Percentiles rank a stretch among this genome's conserved stretches.
These are phyloP conservation scores for Cryptosporidium bovis DNA, from an alignment of 169 alveolate genomes.

Conservation along the genomic window DNA sequence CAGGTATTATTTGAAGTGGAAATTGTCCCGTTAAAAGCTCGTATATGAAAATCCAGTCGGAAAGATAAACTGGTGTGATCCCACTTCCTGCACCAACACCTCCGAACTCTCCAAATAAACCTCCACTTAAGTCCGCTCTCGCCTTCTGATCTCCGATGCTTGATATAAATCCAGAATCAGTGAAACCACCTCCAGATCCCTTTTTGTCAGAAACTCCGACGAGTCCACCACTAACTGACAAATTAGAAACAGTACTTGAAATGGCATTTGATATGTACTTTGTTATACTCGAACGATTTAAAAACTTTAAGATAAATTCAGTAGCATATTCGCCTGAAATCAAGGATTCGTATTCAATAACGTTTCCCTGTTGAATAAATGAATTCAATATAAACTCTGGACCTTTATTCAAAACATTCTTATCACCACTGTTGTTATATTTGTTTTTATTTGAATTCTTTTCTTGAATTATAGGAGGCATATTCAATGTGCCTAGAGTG, in stretches of 20 bases:
- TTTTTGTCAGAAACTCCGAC: background rate
- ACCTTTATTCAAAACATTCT: background rate
- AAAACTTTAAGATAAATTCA: conserved; percentile 23
- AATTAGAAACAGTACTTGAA: conserved; percentile 25
- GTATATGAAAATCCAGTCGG: conserved; percentile 80
- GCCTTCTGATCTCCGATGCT: too few relatives aligned
- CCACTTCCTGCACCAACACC: background rate
- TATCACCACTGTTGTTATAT: background rate
- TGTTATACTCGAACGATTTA: conserved; percentile 3
- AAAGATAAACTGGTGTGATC: conserved; percentile 27
- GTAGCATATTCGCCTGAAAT: conserved; percentile 53
- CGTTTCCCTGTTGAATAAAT: background rate
- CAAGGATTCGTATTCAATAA: background rate
- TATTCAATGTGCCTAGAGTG: conserved; percentile 46
- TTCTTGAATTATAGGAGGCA: conserved; percentile 26
- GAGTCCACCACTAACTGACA: background rate
- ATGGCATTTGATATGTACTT: conserved; percentile 39
- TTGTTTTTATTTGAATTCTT: background rate
- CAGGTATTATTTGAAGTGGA: conserved; percentile 79
- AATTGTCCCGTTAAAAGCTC: conserved; percentile 80
- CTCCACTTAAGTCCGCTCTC: too few relatives aligned
- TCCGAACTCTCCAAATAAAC: background rate
- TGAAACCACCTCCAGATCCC: background rate
- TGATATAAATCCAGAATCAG: background rate
- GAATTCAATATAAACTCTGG: background rate